Conservation (phyloP, 116 monocot species). For the Posidonia oceanica region DNA sequence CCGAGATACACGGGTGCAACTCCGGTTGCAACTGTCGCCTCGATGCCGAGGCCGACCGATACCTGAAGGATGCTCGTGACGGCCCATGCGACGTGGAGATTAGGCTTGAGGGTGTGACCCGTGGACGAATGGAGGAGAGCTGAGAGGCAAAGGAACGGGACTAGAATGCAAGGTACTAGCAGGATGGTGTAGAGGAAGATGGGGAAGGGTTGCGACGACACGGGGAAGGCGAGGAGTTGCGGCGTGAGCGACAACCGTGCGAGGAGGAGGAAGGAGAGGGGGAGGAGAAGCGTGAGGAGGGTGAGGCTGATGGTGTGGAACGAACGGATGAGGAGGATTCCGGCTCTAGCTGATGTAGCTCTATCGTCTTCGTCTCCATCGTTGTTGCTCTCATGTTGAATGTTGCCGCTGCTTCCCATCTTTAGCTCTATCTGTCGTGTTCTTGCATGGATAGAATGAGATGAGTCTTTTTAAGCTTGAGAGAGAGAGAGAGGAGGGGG, state of each 20-base stretch:
- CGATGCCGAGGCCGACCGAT: conserved; percentile 25
- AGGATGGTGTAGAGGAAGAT: not conserved
- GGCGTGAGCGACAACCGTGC: conserved; percentile 2
- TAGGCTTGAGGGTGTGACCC: not conserved
- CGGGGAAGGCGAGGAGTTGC: not conserved
- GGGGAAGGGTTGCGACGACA: conserved; percentile 2
- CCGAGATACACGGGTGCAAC: not conserved
- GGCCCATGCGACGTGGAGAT: conserved; percentile 11
- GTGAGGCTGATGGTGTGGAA: conserved; percentile 26
- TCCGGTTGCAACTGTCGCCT: conserved; percentile 9
- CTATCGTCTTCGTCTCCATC: not conserved
- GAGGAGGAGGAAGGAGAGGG: conserved; percentile 39
- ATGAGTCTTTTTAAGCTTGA: too few species aligned
- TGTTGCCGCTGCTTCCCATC: not conserved
- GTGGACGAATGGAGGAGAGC: conserved; percentile 12
- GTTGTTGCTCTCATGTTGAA: too few species aligned
- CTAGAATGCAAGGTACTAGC: conserved; percentile 2
- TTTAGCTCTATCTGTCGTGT: not conserved
- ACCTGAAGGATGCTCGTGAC: conserved; percentile 20
- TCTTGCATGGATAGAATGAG: not conserved
- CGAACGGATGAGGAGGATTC: conserved; percentile 5
- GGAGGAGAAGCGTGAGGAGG: conserved; percentile 29
- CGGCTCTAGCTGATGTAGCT: not conserved
- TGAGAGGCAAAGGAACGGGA: conserved; percentile 7
- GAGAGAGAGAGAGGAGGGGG: too few species aligned